Evolutionary conservation across 305 asterid species (phyloP), one percentile per base, ranked within the genome.

Genomic region (Plantago coronopus): DNA sequence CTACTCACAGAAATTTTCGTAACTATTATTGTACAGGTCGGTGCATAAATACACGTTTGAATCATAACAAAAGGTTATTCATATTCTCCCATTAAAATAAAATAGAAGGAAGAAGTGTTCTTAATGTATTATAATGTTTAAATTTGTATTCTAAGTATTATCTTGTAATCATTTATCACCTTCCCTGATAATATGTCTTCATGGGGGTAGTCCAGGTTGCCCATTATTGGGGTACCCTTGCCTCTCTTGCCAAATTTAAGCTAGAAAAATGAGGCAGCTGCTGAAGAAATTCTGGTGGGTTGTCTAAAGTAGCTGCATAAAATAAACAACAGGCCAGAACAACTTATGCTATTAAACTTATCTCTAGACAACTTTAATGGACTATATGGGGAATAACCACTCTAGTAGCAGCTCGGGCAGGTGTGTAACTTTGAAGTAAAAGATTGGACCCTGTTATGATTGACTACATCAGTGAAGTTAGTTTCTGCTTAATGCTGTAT

Each of bases 1-100:
- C 49, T 67, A 54, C 54, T 43, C 17, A 40, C 37, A 31, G 49
- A 45, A 55, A 61, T 61, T 64, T 75, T 56, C 59, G 21, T 48
- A 70, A 51, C 57, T 63, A 46, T 66, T 59, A 21, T 72, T 53
- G 56, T 49, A 40, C 38, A 62, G 56, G n/a, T n/a, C n/a, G n/a
- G 48, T 65, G 38, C 48, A 42, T 42, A 58, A 56, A 61, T 60
- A 65, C 53, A 29, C 7, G 37, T 5, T 29, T 57, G 13, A 0
- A 34, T 34, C 42, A 27, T 31, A 31, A 59, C 45, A 58, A 37
- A 59, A 23, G 61, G 37, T 22, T 49, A 57, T 69, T 65, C 31
- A 25, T 45, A 19, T 51, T 22, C 62, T 29, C 31, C 44, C n/a
- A n/a, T n/a, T n/a, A n/a, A n/a, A 21, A 43, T 15, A 18, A 31